Base-by-base conservation (phyloP, 2,329 filamentous ascomycete genomes). In the Fusarium tanahbumbuense region DNA sequence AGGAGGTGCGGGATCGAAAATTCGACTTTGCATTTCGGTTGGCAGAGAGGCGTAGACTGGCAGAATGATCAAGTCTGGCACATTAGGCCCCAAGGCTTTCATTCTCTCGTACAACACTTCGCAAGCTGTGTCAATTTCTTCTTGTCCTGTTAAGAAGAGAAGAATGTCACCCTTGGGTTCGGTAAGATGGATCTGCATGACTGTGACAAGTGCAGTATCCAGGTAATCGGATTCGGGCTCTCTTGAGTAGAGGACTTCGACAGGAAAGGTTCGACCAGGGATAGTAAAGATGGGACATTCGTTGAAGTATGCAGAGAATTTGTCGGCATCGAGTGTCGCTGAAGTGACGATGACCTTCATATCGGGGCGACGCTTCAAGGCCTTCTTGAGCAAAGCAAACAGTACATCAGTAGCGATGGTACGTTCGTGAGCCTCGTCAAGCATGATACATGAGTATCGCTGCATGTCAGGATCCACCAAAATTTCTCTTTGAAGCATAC, bases 221-320 rank as follows among this genome's bases (percentile, higher is more conserved):
- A 99, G 84, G 74, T 99, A 99, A 77, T 99, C 97, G 0, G 93
- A 94, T 78, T 98, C 96, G 0, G 97, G 96, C 76, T 99, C 96
- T 60, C 92, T 88, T 5, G 93, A 97, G 80, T 98, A 99, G 80
- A 99, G 91, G 58, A 98, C 90, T 80, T 98, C 96, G 30, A 99
- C 96, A 0, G 97, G 96, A 82, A 91, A 99, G 0, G 96, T 98
- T 68, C 96, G 89, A 49, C 96, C 96, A 6, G 96, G 96, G 58
- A 99, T 98, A 0, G 93, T 96, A 76, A 99, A 97, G 76, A 99
- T 98, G 0, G 97, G 96, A 56, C 94, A 97, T 67, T 94, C 90
- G 81, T 97, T 93, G 78, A 99, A 99, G 79, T 98, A 99, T 52
- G 92, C 89, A 0, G 93, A 97, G 79, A 99, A 99, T 78, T 98